Base-by-base conservation (phyloP, 768 basidiomycete genomes). In the Tylopilus subfusipes region DNA sequence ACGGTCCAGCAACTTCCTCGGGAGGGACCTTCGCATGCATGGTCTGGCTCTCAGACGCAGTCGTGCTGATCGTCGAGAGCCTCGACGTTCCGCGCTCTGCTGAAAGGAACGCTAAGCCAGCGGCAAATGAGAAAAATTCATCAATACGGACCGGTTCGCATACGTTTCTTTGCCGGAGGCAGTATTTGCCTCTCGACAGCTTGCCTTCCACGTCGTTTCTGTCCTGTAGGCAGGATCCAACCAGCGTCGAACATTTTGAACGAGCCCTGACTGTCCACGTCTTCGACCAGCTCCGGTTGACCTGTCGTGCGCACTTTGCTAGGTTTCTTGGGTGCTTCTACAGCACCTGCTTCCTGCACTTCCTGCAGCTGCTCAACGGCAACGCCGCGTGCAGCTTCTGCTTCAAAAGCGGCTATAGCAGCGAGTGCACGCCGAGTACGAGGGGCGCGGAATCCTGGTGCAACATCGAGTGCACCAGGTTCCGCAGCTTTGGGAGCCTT, bases 191-290 rank as follows among this genome's bases (percentile, higher is more conserved):
- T 73, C 24, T 83, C 82, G 11, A 77, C 56, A 14, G 75, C 64
- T 21, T 71, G 68, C 14, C 88, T 74, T 21, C 83, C 83, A 29
- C 84, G 80, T 30, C 93, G 78, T 59, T 82, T 80, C 48, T 83
- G 80, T 31, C 87, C 89, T 3, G 83, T 75, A 22, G 91, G 89
- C 14, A 95, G 72, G 9, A 96, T 90, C 93, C 92, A 95, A 1
- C 93, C 93, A 22, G 77, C 75, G 54, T 97, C 86, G 72, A 96
- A 96, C 72, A 86, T 71, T 64, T 76, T 81, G 76, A 96, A 97
- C 19, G 85, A 86, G 40, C 80, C 80, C 51, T 82, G 79, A 40
- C 80, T 78, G 64, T 87, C 88, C 30, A 95, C 82, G 39, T 84
- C 76, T n/a, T 84, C 79, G 3, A 91, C 85, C 50, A 88, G 65